A percentile compares a stretch with the other conserved stretches of the same genome.
These are phyloP conservation scores for Lichtheimia corymbifera DNA, from an alignment of 371 early-diverging fungal genomes.

Conservation along the genomic window DNA sequence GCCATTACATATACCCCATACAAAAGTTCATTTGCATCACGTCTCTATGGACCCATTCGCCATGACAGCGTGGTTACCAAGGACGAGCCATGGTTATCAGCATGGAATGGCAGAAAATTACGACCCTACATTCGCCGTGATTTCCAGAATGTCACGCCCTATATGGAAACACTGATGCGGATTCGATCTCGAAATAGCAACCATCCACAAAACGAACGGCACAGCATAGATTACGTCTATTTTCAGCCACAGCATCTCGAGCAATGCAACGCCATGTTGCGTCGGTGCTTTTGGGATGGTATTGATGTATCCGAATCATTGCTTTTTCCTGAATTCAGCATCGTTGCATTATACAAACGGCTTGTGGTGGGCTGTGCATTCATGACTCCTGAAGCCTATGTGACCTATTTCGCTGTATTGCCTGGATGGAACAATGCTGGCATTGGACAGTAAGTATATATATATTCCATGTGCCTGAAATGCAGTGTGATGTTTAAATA, in stretches of 20 bases:
- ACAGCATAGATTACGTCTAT: conserved; percentile 84
- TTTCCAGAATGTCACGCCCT: conserved; percentile 47
- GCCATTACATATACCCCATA: conserved; percentile 58
- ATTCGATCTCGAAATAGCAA: conserved; percentile 31
- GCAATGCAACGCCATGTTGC: conserved; percentile 79
- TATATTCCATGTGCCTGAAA: background rate
- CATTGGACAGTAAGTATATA: conserved; percentile 70
- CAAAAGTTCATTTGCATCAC: conserved; percentile 69
- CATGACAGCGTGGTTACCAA: conserved; percentile 57
- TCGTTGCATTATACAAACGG: conserved; percentile 83
- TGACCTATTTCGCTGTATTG: conserved; percentile 86
- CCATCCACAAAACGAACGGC: conserved; percentile 8
- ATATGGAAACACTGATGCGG: conserved; percentile 51
- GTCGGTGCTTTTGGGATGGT: conserved; percentile 90
- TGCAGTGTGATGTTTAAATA: background rate
- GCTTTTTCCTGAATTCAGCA: conserved; percentile 82
- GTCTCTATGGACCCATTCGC: conserved; percentile 67
- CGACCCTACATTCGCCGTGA: conserved; percentile 76
- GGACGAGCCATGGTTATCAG: conserved; percentile 54
- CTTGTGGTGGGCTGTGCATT: conserved; percentile 89
- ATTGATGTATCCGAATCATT: conserved; percentile 91
- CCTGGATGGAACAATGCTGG: conserved; percentile 87
- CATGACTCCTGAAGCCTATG: conserved; percentile 92
- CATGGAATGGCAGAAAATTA: conserved; percentile 67
- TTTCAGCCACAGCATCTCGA: conserved; percentile 71